Percentiles rank a stretch among this genome's conserved stretches.
Evolutionary conservation across 805 yeast species (phyloP).

Genomic region (Pichia gijzeniarum): DNA sequence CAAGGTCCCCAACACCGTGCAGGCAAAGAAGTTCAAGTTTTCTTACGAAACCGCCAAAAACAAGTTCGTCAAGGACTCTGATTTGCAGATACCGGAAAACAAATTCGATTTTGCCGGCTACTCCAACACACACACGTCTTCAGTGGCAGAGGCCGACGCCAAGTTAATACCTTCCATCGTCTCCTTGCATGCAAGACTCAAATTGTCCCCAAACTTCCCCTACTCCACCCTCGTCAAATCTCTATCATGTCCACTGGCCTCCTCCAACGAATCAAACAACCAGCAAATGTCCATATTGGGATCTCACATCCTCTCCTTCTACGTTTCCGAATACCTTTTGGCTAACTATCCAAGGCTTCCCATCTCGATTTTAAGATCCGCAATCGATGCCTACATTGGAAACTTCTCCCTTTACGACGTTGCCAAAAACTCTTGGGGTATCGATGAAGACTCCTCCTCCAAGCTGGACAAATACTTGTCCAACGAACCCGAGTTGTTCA

Average conservation of each 20-base stretch:
- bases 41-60: conserved; percentile 28
- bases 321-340: conserved; percentile 67
- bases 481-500: conserved; percentile 59
- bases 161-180: conserved; percentile 60
- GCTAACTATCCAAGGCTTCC: conserved; percentile 88
- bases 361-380: conserved; percentile 62
- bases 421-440: conserved; percentile 77
- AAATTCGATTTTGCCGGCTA: conserved; percentile 28
- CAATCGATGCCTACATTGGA: conserved; percentile 72
- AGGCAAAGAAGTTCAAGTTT: conserved; percentile 17
- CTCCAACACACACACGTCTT: conserved; percentile 15
- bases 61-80: conserved; percentile 10
- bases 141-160: conserved; percentile 46
- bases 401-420: conserved; percentile 56
- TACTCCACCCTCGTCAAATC: conserved; percentile 73
- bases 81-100: conserved; percentile 18
- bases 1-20: not conserved
- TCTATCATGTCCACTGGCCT: conserved; percentile 52
- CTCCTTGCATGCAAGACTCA: conserved; percentile 72
- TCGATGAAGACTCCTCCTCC: conserved; percentile 64
- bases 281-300: conserved; percentile 80
- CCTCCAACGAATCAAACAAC: conserved; percentile 48
- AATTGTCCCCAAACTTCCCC: conserved; percentile 50
- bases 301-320: conserved; percentile 64
- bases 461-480: conserved; percentile 60